Percentiles rank a stretch among this genome's conserved stretches.
Conservation (phyloP, 352 stramenopile genomes). For the Globisporangium radiosum region DNA sequence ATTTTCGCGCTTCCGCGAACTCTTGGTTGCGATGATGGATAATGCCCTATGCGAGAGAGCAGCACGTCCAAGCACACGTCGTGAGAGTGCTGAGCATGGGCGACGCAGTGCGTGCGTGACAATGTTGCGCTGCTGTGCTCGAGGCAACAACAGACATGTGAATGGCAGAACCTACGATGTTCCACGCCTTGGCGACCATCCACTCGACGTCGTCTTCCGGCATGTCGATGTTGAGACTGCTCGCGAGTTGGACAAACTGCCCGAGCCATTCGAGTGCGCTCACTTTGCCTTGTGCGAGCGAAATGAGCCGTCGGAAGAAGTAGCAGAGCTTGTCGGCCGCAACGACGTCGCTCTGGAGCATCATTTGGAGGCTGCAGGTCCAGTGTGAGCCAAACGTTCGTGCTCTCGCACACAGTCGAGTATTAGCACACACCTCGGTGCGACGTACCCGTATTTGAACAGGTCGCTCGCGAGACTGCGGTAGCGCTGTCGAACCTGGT, state of each 20-base stretch:
- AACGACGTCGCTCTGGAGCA: conserved; percentile 35
- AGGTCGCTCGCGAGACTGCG: conserved; percentile 40
- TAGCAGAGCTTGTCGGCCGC: conserved; percentile 38
- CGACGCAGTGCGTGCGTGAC: no score
- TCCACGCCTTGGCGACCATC: conserved; percentile 73
- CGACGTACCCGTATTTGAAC: conserved; percentile 49
- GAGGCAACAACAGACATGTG: neutral
- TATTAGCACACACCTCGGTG: neutral
- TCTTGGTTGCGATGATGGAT: conserved; percentile 24
- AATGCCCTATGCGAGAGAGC: conserved; percentile 21
- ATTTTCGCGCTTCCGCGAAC: conserved; percentile 24
- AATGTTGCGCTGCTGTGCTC: neutral
- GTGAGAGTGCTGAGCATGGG: no score
- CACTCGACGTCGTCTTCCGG: conserved; percentile 54
- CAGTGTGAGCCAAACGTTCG: neutral
- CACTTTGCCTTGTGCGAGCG: conserved; percentile 35
- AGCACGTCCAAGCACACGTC: no score
- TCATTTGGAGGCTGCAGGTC: conserved; percentile 43
- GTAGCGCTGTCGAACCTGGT: conserved; percentile 50
- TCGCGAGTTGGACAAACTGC: conserved; percentile 50
- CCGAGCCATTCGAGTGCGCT: conserved; percentile 49
- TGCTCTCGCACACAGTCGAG: no score
- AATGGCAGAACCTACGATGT: conserved; percentile 37
- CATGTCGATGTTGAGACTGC: conserved; percentile 39
- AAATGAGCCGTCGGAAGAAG: conserved; percentile 54